A percentile compares a stretch with the other conserved stretches of the same genome.
phyloP scores from a whole-genome alignment of 2,329 filamentous ascomycete genomes.

The Bipolaris sorokiniana region DNA sequence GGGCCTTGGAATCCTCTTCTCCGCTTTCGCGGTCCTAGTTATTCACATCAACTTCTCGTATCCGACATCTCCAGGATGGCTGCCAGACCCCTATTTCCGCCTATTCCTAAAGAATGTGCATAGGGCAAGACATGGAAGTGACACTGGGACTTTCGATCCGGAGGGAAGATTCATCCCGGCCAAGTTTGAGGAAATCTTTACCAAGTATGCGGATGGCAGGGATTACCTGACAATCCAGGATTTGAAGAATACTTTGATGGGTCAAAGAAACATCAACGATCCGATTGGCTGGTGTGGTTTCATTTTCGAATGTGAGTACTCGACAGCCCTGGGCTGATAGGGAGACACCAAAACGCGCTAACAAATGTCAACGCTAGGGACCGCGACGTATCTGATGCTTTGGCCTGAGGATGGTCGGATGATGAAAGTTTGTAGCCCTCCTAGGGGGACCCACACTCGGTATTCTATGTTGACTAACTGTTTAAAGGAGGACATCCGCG shows the following conservation, averaged over 20 bases:
- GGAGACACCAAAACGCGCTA: background rate
- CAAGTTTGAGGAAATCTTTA: constrained; percentile 57
- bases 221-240: constrained; percentile 51
- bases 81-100: constrained; percentile 56
- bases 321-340: background rate
- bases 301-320: constrained; percentile 51
- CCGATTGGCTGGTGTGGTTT: constrained; percentile 55
- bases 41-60: constrained; percentile 60
- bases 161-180: constrained; percentile 56
- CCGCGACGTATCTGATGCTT: constrained; percentile 60
- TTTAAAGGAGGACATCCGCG: constrained; percentile 58
- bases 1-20: constrained; percentile 55
- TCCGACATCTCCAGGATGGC: constrained; percentile 50
- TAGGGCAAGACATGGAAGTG: constrained; percentile 53
- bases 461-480: background rate
- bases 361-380: constrained; percentile 39
- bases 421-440: constrained; percentile 49
- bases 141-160: constrained; percentile 52
- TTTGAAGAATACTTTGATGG: constrained; percentile 48
- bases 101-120: constrained; percentile 52
- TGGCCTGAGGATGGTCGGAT: constrained; percentile 63
- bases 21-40: constrained; percentile 53
- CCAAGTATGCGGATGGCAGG: constrained; percentile 52
- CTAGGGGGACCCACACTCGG: too few relatives aligned
- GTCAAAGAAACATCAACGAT: constrained; percentile 51